Percentiles rank a stretch among this genome's conserved stretches.
Conservation (phyloP, 768 basidiomycete species). For the Suillus plorans region DNA sequence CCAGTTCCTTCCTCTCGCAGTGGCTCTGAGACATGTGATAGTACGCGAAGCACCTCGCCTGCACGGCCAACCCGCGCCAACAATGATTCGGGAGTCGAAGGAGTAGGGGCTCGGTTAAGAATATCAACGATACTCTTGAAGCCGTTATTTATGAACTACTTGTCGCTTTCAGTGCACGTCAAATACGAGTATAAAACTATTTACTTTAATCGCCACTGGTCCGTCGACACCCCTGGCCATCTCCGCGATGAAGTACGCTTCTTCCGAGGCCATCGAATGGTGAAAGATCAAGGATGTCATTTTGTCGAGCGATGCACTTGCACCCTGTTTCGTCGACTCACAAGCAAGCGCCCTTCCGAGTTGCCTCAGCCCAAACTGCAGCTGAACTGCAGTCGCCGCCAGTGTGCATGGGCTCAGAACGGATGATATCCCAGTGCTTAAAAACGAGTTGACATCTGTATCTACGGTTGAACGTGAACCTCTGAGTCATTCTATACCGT, state of each 20-base stretch:
- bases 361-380: constrained; percentile 74
- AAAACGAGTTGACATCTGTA: constrained; percentile 47
- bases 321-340: constrained; percentile 48
- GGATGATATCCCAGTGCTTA: constrained; percentile 62
- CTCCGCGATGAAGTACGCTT: constrained; percentile 83
- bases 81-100: constrained; percentile 28
- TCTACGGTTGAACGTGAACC: constrained; percentile 20
- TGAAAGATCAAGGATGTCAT: constrained; percentile 68
- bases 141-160: constrained; percentile 75
- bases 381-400: constrained; percentile 75
- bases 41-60: constrained; percentile 67
- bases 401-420: constrained; percentile 83
- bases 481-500: neutral
- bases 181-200: constrained; percentile 2
- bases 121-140: constrained; percentile 63
- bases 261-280: constrained; percentile 72
- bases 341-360: constrained; percentile 66
- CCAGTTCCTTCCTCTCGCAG: constrained; percentile 48
- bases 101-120: constrained; percentile 35
- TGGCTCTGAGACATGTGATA: constrained; percentile 68
- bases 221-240: constrained; percentile 71
- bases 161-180: neutral
- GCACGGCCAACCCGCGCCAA: constrained; percentile 49
- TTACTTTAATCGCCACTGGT: constrained; percentile 67
- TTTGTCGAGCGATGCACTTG: constrained; percentile 64